These are phyloP conservation scores for Sclerotinia spermophila DNA, from an alignment of 2,329 filamentous ascomycete species.

Conservation along the genomic window DNA sequence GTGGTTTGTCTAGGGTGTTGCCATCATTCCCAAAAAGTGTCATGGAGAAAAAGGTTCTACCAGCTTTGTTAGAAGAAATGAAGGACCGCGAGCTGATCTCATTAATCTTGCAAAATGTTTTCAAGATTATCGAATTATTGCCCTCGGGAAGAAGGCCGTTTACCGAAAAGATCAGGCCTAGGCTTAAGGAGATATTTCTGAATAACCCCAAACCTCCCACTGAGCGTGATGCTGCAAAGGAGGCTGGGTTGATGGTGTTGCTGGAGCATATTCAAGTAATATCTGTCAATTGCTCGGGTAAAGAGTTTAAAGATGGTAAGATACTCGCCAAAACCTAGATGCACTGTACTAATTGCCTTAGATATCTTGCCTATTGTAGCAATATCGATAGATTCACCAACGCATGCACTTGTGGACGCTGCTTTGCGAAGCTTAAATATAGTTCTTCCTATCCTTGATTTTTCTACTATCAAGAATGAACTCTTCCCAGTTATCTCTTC, in stretches of 20 bases:
- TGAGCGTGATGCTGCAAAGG: constrained; percentile 78
- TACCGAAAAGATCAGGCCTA: constrained; percentile 80
- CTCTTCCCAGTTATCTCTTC: constrained; percentile 87
- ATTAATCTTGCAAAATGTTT: constrained; percentile 83
- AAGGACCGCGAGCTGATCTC: constrained; percentile 88
- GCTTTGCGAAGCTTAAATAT: constrained; percentile 73
- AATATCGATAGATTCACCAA: constrained; percentile 80
- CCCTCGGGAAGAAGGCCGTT: constrained; percentile 76
- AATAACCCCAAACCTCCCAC: constrained; percentile 49
- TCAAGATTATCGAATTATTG: constrained; percentile 79
- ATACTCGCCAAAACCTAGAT: constrained; percentile 24
- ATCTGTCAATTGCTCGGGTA: constrained; percentile 77
- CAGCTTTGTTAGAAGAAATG: constrained; percentile 83
- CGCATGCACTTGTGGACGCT: constrained; percentile 83
- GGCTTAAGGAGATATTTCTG: constrained; percentile 78
- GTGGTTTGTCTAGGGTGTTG: constrained; percentile 80
- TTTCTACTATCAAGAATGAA: constrained; percentile 95
- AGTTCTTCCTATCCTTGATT: constrained; percentile 86
- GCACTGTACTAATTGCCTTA: constrained; percentile 39
- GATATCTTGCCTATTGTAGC: constrained; percentile 86
- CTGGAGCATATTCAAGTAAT: constrained; percentile 77
- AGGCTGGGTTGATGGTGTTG: constrained; percentile 87
- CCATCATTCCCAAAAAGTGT: constrained; percentile 91
- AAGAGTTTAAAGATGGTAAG: constrained; percentile 90
- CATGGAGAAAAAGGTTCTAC: constrained; percentile 89